Evolutionary conservation across 805 yeast species (phyloP), one percentile per base, ranked within the genome.

Genomic region (Lachancea waltii): DNA sequence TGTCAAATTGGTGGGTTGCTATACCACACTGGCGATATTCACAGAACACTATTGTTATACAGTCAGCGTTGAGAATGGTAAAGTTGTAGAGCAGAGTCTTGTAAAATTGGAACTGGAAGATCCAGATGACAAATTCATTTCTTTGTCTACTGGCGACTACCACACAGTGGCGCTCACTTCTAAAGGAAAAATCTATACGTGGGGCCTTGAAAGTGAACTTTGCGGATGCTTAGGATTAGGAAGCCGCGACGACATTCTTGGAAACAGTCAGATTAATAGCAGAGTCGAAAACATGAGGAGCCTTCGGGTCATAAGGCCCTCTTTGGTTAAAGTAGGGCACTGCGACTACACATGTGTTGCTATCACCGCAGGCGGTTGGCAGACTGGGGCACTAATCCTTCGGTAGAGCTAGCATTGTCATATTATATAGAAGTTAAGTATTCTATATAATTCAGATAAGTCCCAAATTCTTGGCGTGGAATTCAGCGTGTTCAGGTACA

Each of bases 301-400:
- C 23, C 46, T 52, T 18, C 50, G 60, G 26, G 73, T 71, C 3
- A 43, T 54, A 16, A 63, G 54, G 19, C 85, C 85, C 3, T 58
- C 64, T 1, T 51, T 51, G 32, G 60, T 74, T 5, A 46, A 58
- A 2, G 40, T 65, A 1, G 37, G 26, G 14, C 56, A 60, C 22
- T 65, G 42, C 1, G 50, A 50, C 3, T 75, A 75, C 3, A 60
- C 62, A 22, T 76, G 80, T 52, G 56, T 81, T 15, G 77, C 79
- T 0, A 70, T 81, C 23, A 72, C 83, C 1, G 85, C 89, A 5
- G 79, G 78, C 11, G 94, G 92, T 1, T 83, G 90, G 90, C 92
- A 83, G 41, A 73, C 85, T 5, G 77, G 79, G 30, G 87, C 86
- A 1, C 63, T 83, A 36, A 63, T 75, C 11, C 49, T 51, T 3